Percentiles rank a stretch among this genome's conserved stretches.
phyloP scores from a whole-genome alignment of 148 eudicot species.

The Rheum nobile region DNA sequence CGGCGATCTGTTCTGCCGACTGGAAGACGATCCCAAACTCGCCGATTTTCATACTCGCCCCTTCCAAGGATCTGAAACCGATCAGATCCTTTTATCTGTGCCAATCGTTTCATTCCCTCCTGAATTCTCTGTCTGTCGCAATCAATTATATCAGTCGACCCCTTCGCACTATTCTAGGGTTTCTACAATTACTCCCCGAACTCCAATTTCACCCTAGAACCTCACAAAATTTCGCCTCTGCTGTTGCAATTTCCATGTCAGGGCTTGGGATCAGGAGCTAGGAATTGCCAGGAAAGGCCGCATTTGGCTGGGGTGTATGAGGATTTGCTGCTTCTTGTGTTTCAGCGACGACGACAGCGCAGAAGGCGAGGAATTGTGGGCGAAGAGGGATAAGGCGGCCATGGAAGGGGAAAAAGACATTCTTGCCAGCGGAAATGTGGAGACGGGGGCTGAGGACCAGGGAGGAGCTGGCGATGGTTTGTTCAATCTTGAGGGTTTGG shows the following conservation, averaged over 20 bases:
- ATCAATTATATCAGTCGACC: neutral
- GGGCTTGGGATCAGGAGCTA: constrained; percentile 14
- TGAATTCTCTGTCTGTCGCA: neutral
- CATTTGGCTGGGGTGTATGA: constrained; percentile 29
- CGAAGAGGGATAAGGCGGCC: constrained; percentile 7
- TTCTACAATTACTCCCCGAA: neutral
- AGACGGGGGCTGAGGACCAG: constrained; percentile 10
- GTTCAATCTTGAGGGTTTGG: constrained; percentile 13
- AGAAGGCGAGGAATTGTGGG: neutral
- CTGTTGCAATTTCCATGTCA: neutral
- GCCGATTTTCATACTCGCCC: neutral
- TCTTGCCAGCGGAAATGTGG: constrained; percentile 7
- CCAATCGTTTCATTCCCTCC: neutral
- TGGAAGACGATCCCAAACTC: neutral
- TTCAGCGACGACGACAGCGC: constrained; percentile 18
- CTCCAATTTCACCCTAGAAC: neutral
- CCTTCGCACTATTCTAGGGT: constrained; percentile 9
- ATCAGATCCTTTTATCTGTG: constrained; percentile 1
- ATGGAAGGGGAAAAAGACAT: constrained; percentile 16
- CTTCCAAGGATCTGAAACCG: neutral
- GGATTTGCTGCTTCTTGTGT: constrained; percentile 45
- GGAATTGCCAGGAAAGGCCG: constrained; percentile 16
- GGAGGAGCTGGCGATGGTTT: constrained; percentile 8
- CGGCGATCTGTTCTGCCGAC: neutral
- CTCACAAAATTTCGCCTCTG: neutral